Evolutionary conservation across 1,284 basidiomycete genomes (phyloP), one percentile per base, ranked within the genome.

Genomic region (Rhodotorula glutinis): DNA sequence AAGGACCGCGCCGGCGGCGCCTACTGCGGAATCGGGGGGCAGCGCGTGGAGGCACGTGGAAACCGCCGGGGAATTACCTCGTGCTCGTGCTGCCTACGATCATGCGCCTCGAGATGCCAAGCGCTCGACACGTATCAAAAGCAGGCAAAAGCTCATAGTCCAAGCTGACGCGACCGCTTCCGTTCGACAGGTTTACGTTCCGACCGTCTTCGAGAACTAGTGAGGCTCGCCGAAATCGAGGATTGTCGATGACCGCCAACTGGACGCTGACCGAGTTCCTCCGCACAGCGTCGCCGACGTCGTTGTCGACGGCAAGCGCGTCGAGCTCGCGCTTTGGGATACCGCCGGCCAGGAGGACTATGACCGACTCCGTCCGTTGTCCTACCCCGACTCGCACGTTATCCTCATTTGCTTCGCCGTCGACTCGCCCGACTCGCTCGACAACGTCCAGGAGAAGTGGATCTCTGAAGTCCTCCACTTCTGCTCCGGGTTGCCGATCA

Each of bases 271-370:
- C 53, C 23, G 27, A 16, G 21, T 30, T 4, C 27, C 27, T 2
- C 4, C 30, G 16, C 60, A 60, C 70, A 79, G 78, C 76, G 90
- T 97, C 65, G 95, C 94, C 16, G 87, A 90, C 75, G 88, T 96
- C 59, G 84, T 88, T 52, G 90, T 88, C 74, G 92, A 97, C 52
- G 87, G 89, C 63, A 96, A 95, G 80, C 83, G 87, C 55, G 87
- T 98, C 74, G 94, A 98, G 79, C 85, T 98, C 44, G 93, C 94
- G 8, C 83, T 98, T 43, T 98, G 94, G 94, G 94, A 98, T 81
- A 98, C 95, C 1, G 95, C 94, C 9, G 94, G 95, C 25, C 94
- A 98, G 80, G 94, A 98, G 81, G 94, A 98, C 81, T 98, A 97
- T 80, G 94, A 98, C 79, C 85, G 94, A 71, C 83, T 98, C 71